A percentile compares a stretch with the other conserved stretches of the same genome.
Evolutionary conservation across 768 basidiomycete genomes (phyloP).

Genomic region (Leccinellum luteum): DNA sequence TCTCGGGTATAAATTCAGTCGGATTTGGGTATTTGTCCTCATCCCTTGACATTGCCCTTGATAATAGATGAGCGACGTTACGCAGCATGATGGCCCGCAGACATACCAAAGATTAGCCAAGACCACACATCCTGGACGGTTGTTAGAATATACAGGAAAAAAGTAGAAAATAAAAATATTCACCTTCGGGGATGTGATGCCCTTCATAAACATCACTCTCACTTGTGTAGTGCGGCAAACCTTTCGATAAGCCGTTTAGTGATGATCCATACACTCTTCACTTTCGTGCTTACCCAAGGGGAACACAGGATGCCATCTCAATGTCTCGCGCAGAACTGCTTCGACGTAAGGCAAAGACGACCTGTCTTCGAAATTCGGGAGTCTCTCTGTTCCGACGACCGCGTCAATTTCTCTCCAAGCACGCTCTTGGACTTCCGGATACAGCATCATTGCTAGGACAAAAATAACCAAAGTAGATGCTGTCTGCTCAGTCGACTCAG

Average conservation of each 20-base stretch:
- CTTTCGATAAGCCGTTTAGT: conserved; percentile 11
- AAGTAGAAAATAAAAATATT: neutral
- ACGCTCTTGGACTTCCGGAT: conserved; percentile 34
- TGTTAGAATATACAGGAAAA: conserved; percentile 10
- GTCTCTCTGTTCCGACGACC: conserved; percentile 25
- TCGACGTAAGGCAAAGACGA: conserved; percentile 30
- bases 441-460: conserved; percentile 34
- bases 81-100: neutral
- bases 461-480: conserved; percentile 32
- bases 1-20: conserved; percentile 28
- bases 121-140: conserved; percentile 26
- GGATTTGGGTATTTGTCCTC: conserved; percentile 26
- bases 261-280: neutral
- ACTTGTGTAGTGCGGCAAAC: conserved; percentile 28
- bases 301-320: conserved; percentile 35
- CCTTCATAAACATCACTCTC: conserved; percentile 27
- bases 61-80: conserved; percentile 5
- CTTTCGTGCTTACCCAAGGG: conserved; percentile 22
- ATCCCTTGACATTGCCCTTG: conserved; percentile 31
- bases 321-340: conserved; percentile 35
- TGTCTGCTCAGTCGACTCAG: conserved; percentile 21
- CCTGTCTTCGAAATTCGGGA: conserved; percentile 30
- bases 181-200: conserved; percentile 27
- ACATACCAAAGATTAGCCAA: conserved; percentile 31
- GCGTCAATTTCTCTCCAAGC: conserved; percentile 35